Base-by-base conservation (phyloP, 2,329 filamentous ascomycete genomes). In the Furcasterigmium furcatum region DNA sequence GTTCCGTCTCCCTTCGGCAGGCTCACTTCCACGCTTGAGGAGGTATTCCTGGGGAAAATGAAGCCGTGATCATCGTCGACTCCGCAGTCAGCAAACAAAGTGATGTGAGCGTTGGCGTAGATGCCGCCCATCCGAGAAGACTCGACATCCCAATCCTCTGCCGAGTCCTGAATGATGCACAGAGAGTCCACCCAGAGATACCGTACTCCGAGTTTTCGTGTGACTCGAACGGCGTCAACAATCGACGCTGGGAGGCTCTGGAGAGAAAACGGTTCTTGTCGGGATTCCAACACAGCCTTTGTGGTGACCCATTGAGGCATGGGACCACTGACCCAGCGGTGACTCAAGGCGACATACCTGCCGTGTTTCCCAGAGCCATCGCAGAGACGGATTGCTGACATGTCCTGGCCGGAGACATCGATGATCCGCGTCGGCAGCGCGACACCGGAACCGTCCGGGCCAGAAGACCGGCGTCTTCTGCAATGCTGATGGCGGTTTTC, bases 161-260 rank as follows among this genome's bases (percentile, higher is more conserved):
- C 44, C 5, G 46, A 45, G 36, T 52, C 52, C 20, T 57, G 54
- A 5, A 58, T 44, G 35, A 59, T 60, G 36, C 57, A 60, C 3
- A 59, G 42, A 6, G 54, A 57, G 43, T 59, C 56, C 18, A 59
- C 57, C 56, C 56, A 59, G 9, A 58, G 14, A 18, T 58, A 58
- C 2, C 42, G 29, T 24, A 49, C 16, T 2, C 50, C 51, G 6
- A 57, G 38, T 8, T 39, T 29, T 2, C 50, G 46, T 2, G 48
- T 43, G 7, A 55, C 43, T 5, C 24, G 34, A 3, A 58, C 38
- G 16, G 55, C 54, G 25, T 59, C 47, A 14, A 34, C 45, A 25
- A 58, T 56, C n/a, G 43, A 55, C 22, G 18, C 24, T 4, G 39
- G 54, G 2, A 54, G 35, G 9, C 20, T 14, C 25, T 8, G 8